Evolutionary conservation across 768 basidiomycete genomes (phyloP), one percentile per base, ranked within the genome.

Genomic region (Chalciporus piperatus): DNA sequence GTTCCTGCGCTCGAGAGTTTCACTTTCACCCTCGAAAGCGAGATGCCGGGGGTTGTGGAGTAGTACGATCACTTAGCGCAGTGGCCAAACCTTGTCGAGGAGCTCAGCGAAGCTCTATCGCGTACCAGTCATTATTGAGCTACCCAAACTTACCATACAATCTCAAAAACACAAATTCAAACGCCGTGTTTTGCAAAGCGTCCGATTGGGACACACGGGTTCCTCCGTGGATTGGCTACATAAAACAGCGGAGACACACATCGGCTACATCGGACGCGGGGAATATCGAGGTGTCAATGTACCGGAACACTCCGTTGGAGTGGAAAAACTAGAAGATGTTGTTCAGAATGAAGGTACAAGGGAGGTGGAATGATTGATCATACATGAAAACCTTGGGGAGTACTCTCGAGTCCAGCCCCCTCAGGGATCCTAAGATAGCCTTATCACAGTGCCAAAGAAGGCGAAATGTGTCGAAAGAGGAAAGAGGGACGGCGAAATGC

Each of bases 61-160:
- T 51, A 53, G 41, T 33, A 57, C 57, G 51, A 65, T 63, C 61
- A 48, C 61, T 66, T 58, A 56, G 48, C 43, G 23, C 38, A 41
- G 25, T 41, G 38, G 51, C 50, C 49, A 57, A 67, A 63, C 60
- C 61, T 65, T 63, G 65, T 60, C 49, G 17, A 51, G 27, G 38
- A 63, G 65, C 60, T 65, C 65, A 67, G 65, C 63, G 61, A 67
- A 66, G 54, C 45, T 58, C 19, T 55, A 40, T 55, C 55, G 54
- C 51, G 42, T 53, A 48, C 2, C 12, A 22, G 49, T 39, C n/a
- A 44, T 39, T 54, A 63, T 64, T 70, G 59, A 60, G 32, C 57
- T 53, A 22, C 52, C 40, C n/a, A 37, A 64, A 64, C 65, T 45
- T 60, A 44, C 39, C 53, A 51, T 27, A 41, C 38, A 19, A 17